phyloP scores from a whole-genome alignment of 2,329 filamentous ascomycete species.

The Talaromyces sp. region DNA sequence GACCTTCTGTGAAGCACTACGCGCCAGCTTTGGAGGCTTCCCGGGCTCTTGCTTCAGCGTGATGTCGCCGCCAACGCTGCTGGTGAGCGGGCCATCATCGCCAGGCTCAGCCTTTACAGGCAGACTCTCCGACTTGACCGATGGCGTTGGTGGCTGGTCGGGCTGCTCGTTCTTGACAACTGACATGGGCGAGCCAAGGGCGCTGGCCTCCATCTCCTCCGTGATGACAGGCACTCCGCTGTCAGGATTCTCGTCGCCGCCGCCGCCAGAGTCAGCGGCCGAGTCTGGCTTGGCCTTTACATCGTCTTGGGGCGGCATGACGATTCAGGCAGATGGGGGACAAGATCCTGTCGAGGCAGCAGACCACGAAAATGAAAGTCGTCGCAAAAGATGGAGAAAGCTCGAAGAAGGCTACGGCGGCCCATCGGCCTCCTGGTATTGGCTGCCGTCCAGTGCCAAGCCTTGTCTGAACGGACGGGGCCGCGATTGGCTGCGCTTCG shows the following conservation, averaged over 20 bases:
- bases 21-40: conserved; percentile 65
- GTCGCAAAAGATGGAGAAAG: conserved; percentile 6
- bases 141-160: conserved; percentile 4
- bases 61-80: conserved; percentile 56
- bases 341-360: conserved; percentile 1
- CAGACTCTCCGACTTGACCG: conserved; percentile 18
- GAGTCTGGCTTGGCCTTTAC: conserved; percentile 32
- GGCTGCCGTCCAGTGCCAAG: conserved; percentile 9
- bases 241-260: neutral
- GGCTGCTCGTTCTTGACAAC: conserved; percentile 9
- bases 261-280: conserved; percentile 12
- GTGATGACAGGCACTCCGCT: conserved; percentile 5
- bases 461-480: conserved; percentile 7
- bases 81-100: conserved; percentile 40
- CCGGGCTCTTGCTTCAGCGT: conserved; percentile 59
- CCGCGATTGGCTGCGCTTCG: conserved; percentile 6
- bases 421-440: conserved; percentile 9
- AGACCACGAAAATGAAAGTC: conserved; percentile 4
- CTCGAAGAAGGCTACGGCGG: conserved; percentile 10
- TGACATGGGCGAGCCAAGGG: conserved; percentile 4
- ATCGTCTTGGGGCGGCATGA: conserved; percentile 39
- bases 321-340: conserved; percentile 25
- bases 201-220: conserved; percentile 7
- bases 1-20: conserved; percentile 68
- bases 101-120: conserved; percentile 26